A percentile compares a stretch with the other conserved stretches of the same genome.
These are phyloP conservation scores for Berkeleyomyces basicola DNA, from an alignment of 2,329 filamentous ascomycete genomes.

Conservation along the genomic window DNA sequence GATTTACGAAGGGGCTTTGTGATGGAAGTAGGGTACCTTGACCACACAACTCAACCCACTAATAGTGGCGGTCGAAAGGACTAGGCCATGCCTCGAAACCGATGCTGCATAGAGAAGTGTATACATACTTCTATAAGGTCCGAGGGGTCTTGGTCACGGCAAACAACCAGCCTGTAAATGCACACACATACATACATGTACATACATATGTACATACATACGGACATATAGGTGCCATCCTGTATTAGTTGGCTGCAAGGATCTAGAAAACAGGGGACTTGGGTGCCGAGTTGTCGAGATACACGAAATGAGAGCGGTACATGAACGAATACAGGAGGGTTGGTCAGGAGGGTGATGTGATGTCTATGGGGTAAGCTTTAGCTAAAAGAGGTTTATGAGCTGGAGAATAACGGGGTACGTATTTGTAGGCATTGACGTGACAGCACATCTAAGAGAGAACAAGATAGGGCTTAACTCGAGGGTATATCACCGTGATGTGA, in stretches of 20 bases:
- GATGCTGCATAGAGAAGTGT: neutral
- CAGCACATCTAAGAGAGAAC: neutral
- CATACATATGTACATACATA: neutral
- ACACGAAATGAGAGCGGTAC: neutral
- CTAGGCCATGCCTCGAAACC: neutral
- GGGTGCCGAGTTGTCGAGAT: neutral
- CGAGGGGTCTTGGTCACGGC: neutral
- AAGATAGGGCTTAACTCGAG: neutral
- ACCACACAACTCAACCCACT: neutral
- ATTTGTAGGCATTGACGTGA: too few relatives aligned
- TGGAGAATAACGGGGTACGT: too few relatives aligned
- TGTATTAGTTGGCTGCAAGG: neutral
- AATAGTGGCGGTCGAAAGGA: neutral
- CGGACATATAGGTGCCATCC: neutral
- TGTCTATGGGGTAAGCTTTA: too few relatives aligned
- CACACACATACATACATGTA: neutral
- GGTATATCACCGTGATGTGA: neutral
- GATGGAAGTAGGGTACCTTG: neutral
- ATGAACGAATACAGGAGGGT: neutral
- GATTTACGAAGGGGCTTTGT: neutral
- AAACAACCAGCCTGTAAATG: neutral
- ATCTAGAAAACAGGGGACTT: neutral
- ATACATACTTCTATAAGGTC: too few relatives aligned
- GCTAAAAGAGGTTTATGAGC: too few relatives aligned
- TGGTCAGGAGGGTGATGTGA: neutral